These are phyloP conservation scores for Fraxinus velutina DNA, from an alignment of 305 asterid species.

Conservation along the genomic window DNA sequence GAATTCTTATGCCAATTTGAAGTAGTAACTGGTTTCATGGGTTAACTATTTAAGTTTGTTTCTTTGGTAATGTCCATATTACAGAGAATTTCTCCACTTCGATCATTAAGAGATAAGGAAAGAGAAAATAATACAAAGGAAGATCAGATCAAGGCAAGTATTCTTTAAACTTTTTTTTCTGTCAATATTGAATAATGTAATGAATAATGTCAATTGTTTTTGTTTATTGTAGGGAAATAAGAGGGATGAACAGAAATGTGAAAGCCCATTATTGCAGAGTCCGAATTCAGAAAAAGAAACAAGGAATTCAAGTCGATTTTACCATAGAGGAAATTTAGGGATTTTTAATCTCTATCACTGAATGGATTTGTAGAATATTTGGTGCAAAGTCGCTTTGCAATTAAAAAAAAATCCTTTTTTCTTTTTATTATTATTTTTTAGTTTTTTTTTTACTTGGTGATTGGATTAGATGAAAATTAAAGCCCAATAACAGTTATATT, in stretches of 20 bases:
- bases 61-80: background rate
- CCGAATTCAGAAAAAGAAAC: conserved; percentile 9
- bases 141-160: conserved; percentile 33
- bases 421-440: background rate
- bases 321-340: background rate
- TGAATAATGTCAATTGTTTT: background rate
- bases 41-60: background rate
- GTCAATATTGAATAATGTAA: background rate
- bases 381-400: background rate
- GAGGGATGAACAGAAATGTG: conserved; percentile 11
- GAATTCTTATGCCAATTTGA: background rate
- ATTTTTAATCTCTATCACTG: background rate
- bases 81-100: conserved; percentile 52
- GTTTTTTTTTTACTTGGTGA: background rate
- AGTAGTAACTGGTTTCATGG: background rate
- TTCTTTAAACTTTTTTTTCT: too few species aligned
- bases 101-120: conserved; percentile 63
- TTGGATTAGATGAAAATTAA: background rate
- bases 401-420: background rate
- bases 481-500: too few species aligned
- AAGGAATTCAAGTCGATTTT: background rate
- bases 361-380: background rate
- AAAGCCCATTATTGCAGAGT: conserved; percentile 13
- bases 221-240: conserved; percentile 7
- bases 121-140: conserved; percentile 45